Evolutionary conservation across 2,329 filamentous ascomycete species (phyloP).

Genomic region (Thelonectria olida): DNA sequence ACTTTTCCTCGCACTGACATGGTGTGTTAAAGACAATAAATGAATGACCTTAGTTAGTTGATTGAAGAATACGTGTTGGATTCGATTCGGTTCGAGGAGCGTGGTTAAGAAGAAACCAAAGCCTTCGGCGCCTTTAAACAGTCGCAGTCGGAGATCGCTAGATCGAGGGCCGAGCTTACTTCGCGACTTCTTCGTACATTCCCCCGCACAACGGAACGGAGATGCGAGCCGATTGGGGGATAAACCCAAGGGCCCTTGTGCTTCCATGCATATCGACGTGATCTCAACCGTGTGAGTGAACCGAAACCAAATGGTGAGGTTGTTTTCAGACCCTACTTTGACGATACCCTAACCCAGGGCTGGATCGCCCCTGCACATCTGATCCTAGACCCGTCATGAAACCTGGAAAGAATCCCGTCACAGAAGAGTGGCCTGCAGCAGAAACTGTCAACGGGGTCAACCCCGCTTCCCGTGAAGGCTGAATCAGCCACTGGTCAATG

Average conservation of each 20-base stretch:
- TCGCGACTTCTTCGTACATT: not conserved
- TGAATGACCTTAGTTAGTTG: not conserved
- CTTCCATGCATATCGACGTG: not conserved
- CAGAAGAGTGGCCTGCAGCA: not conserved
- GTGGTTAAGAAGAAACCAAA: not conserved
- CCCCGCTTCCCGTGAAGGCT: not conserved
- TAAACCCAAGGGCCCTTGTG: conserved; percentile 3
- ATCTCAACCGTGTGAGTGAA: too few relatives aligned
- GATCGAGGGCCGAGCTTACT: conserved; percentile 12
- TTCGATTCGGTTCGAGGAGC: too few relatives aligned
- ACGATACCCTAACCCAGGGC: too few relatives aligned
- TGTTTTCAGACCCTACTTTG: too few relatives aligned
- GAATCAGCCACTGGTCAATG: not conserved
- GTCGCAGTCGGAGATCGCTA: conserved; percentile 12
- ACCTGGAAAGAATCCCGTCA: too few relatives aligned
- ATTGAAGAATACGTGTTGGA: not conserved
- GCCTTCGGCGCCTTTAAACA: not conserved
- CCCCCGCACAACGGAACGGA: not conserved
- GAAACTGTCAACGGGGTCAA: not conserved
- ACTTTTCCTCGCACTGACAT: conserved; percentile 47
- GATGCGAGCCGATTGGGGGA: conserved; percentile 28
- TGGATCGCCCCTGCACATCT: not conserved
- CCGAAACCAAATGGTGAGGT: too few relatives aligned
- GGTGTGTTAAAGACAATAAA: not conserved
- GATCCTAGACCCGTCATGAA: too few relatives aligned